Evolutionary conservation across 306 rosid species (phyloP).

Genomic region (Neltuma alba): DNA sequence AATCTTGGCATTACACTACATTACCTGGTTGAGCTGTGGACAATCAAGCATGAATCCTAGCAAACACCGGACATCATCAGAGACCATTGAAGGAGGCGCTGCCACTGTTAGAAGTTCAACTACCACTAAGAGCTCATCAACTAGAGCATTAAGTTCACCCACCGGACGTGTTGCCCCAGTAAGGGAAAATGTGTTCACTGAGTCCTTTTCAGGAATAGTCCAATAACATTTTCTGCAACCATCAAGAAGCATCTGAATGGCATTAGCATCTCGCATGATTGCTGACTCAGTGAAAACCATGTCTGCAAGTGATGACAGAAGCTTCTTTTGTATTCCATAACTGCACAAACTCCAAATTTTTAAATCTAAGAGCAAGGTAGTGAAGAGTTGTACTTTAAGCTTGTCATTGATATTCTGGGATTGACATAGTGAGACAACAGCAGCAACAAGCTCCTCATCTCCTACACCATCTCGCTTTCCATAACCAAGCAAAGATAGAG

Average conservation of each 20-base stretch:
- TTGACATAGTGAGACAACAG: slow-evolving; percentile 88
- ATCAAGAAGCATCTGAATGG: slow-evolving; percentile 96
- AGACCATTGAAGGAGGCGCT: slow-evolving; percentile 76
- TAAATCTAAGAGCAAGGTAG: slow-evolving; percentile 78
- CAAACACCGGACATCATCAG: slow-evolving; percentile 76
- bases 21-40: slow-evolving; percentile 94
- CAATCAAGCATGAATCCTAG: slow-evolving; percentile 93
- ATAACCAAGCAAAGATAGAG: slow-evolving; percentile 71
- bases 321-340: slow-evolving; percentile 98
- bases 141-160: slow-evolving; percentile 98
- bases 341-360: slow-evolving; percentile 95
- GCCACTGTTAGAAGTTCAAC: slow-evolving; percentile 89
- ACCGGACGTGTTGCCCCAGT: slow-evolving; percentile 70
- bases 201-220: slow-evolving; percentile 82
- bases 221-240: slow-evolving; percentile 96
- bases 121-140: slow-evolving; percentile 90
- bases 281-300: slow-evolving; percentile 90
- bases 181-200: slow-evolving; percentile 75
- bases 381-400: slow-evolving; percentile 92
- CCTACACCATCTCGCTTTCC: slow-evolving; percentile 73
- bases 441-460: slow-evolving; percentile 92
- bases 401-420: slow-evolving; percentile 72
- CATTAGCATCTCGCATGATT: slow-evolving; percentile 97
- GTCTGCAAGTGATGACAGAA: slow-evolving; percentile 97
- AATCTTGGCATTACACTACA: slow-evolving; percentile 30